Evolutionary conservation across 2,329 filamentous ascomycete species (phyloP).

Genomic region (Myriosclerotinia curreyana): DNA sequence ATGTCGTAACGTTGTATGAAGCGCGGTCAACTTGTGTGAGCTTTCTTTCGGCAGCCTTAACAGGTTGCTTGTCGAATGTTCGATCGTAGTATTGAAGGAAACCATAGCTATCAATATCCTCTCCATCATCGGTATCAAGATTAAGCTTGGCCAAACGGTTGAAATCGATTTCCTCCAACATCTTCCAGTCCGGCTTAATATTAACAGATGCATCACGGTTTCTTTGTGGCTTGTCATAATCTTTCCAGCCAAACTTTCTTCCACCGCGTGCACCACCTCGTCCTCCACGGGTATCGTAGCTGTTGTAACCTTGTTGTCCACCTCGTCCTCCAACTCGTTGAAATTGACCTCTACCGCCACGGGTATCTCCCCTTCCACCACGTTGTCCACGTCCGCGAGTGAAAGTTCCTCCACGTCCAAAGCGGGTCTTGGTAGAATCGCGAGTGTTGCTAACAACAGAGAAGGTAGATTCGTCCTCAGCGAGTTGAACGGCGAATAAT

Average conservation of each 20-base stretch:
- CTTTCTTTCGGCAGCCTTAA: conserved; percentile 84
- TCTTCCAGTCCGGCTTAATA: conserved; percentile 91
- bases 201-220: conserved; percentile 95
- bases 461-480: conserved; percentile 96
- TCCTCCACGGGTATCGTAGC: conserved; percentile 67
- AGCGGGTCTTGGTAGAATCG: conserved; percentile 80
- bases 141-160: conserved; percentile 93
- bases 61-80: conserved; percentile 86
- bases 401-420: conserved; percentile 84
- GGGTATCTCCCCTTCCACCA: conserved; percentile 70
- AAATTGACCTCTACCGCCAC: conserved; percentile 59
- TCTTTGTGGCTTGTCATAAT: conserved; percentile 95
- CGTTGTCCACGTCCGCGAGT: conserved; percentile 72
- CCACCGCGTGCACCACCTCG: conserved; percentile 69
- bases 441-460: conserved; percentile 95
- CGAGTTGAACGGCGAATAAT: conserved; percentile 84
- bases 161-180: conserved; percentile 98
- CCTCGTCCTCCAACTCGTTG: conserved; percentile 70
- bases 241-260: conserved; percentile 95
- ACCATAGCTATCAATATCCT: conserved; percentile 92
- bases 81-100: conserved; percentile 99
- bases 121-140: conserved; percentile 88
- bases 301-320: conserved; percentile 63
- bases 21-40: conserved; percentile 87
- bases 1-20: conserved; percentile 97